Base-by-base conservation (phyloP, 139 green algal genomes). In the Chlorella sorokiniana region DNA sequence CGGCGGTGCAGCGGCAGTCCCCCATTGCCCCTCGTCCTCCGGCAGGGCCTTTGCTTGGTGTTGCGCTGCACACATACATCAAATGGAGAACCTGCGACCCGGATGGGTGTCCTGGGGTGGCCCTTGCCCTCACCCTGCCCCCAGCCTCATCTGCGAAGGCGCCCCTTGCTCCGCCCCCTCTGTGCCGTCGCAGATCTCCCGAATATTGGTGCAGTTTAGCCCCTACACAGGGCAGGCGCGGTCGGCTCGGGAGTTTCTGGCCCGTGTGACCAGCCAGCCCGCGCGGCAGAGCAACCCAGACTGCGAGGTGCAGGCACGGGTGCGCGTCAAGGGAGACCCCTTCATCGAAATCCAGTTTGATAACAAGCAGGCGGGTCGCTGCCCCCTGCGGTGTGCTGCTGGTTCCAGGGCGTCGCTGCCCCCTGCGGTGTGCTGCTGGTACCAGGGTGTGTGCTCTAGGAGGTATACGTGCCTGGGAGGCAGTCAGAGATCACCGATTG, bases 181-280 rank as follows among this genome's bases (percentile, higher is more conserved):
- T n/a, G n/a, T n/a, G 25, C 51, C 85, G 6, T 85, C 84, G 71
- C 84, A 88, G 70, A 84, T 88, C 23, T 68, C 38, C 9, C 48
- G 73, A 3, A 77, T 88, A 18, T 48, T 88, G 33, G 84, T 88
- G 74, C 80, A 86, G 76, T 86, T 88, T 35, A 83, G 68, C 37
- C 84, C 84, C 20, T 84, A 59, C 73, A 81, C 51, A 0, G 71
- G 79, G 44, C 42, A 84, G 37, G 65, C 80, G 22, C 33, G 41
- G 20, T 88, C 84, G 35, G 84, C 84, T 29, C 67, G 84, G 2
- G 84, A 88, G 63, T 88, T 88, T 33, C 51, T 88, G 37, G 68
- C 80, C 23, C 72, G 80, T 2, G 56, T 85, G 27, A 65, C 77
- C 25, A 72, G 42, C 37, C 14, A 11, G 18, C 61, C 51, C 31